A percentile compares a stretch with the other conserved stretches of the same genome.
Conservation (phyloP, 495 filamentous ascomycete species). For the Xylaria castorea region DNA sequence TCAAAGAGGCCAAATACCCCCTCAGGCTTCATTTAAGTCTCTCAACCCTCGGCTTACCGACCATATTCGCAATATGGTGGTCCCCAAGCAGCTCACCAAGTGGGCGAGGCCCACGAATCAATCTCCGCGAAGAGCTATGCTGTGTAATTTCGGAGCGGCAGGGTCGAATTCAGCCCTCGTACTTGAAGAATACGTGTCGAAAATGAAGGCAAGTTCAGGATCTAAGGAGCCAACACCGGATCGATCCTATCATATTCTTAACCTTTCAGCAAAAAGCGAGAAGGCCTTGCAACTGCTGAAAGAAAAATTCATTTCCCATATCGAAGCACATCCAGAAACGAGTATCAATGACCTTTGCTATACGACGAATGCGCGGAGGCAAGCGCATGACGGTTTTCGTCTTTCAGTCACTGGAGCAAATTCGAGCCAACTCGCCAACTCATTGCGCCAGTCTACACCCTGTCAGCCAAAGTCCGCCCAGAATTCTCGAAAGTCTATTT, state of each 20-base stretch:
- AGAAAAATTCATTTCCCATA: slow-evolving; percentile 5
- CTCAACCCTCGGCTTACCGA: slow-evolving; percentile 46
- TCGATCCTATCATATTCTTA: slow-evolving; percentile 23
- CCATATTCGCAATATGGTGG: slow-evolving; percentile 42
- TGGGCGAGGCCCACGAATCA: slow-evolving; percentile 40
- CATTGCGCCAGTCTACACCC: slow-evolving; percentile 13
- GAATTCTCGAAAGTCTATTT: slow-evolving; percentile 15
- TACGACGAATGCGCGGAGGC: slow-evolving; percentile 30
- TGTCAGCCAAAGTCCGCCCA: neutral
- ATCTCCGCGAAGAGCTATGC: slow-evolving; percentile 44
- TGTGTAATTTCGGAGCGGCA: slow-evolving; percentile 41
- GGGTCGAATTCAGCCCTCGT: slow-evolving; percentile 32
- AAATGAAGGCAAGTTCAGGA: neutral
- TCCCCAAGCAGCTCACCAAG: slow-evolving; percentile 36
- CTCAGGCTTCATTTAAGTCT: slow-evolving; percentile 47
- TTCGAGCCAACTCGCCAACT: slow-evolving; percentile 5
- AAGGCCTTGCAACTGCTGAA: slow-evolving; percentile 14
- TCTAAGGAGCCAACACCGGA: neutral
- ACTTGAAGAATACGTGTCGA: slow-evolving; percentile 27
- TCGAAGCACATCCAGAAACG: neutral
- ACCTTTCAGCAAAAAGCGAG: slow-evolving; percentile 30
- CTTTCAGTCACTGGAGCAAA: slow-evolving; percentile 20
- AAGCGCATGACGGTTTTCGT: slow-evolving; percentile 21
- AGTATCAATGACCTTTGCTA: slow-evolving; percentile 33
- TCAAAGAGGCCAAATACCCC: slow-evolving; percentile 45